phyloP scores from a whole-genome alignment of 1,284 basidiomycete genomes.

The Cutaneotrichosporon sp. region DNA sequence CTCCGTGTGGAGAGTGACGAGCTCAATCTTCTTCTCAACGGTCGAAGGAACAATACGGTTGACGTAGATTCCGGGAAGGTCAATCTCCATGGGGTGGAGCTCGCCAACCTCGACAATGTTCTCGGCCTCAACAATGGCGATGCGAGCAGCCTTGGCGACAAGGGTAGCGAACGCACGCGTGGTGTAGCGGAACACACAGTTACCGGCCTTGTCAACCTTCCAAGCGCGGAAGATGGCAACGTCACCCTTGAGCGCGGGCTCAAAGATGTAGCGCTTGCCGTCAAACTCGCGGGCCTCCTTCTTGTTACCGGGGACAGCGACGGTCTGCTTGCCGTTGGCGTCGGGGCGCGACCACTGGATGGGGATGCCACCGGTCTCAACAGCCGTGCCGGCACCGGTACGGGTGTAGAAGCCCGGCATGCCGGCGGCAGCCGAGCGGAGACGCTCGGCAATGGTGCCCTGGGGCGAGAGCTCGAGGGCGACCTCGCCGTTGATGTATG shows the following conservation, averaged over 20 bases:
- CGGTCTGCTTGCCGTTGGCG: slow-evolving; percentile 45
- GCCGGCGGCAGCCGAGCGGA: slow-evolving; percentile 88
- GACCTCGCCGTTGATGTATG: slow-evolving; percentile 78
- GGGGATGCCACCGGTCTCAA: slow-evolving; percentile 71
- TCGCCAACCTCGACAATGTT: slow-evolving; percentile 85
- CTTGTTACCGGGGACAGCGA: slow-evolving; percentile 67
- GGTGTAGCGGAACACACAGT: slow-evolving; percentile 81
- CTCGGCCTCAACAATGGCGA: slow-evolving; percentile 93
- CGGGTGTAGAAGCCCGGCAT: slow-evolving; percentile 96
- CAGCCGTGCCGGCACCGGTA: slow-evolving; percentile 82
- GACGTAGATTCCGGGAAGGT: slow-evolving; percentile 82
- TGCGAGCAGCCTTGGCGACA: slow-evolving; percentile 84
- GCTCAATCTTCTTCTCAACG: slow-evolving; percentile 75
- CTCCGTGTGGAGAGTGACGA: slow-evolving; percentile 58
- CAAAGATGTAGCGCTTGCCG: slow-evolving; percentile 80
- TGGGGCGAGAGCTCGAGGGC: slow-evolving; percentile 86
- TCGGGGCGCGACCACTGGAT: slow-evolving; percentile 38
- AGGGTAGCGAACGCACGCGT: slow-evolving; percentile 83
- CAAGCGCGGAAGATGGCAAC: slow-evolving; percentile 88
- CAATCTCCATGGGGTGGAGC: slow-evolving; percentile 75
- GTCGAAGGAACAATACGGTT: slow-evolving; percentile 80
- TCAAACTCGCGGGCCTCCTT: slow-evolving; percentile 79
- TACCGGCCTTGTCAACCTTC: slow-evolving; percentile 90
- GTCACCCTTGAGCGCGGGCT: slow-evolving; percentile 81
- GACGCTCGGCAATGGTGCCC: slow-evolving; percentile 85